Evolutionary conservation across 371 early-diverging fungal genomes (phyloP).

Genomic region (Mucor plumbeus): DNA sequence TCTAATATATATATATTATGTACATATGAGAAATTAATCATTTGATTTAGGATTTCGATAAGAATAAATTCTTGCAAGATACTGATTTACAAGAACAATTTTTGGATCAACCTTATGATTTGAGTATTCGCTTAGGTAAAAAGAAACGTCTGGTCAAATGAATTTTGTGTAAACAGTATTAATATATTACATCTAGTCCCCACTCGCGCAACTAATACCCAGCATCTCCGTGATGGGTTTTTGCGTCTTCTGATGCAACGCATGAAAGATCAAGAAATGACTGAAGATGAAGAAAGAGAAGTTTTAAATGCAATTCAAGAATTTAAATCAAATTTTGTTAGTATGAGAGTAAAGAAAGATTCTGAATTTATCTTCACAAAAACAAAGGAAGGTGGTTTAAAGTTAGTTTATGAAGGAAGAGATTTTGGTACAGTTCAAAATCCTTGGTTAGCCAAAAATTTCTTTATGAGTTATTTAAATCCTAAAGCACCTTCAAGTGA

Average conservation of each 20-base stretch:
- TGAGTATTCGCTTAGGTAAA: constrained; percentile 53
- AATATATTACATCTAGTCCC: constrained; percentile 41
- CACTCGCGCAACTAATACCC: constrained; percentile 65
- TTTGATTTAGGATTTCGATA: constrained; percentile 22
- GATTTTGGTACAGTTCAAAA: constrained; percentile 58
- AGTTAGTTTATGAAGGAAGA: constrained; percentile 63
- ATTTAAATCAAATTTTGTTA: constrained; percentile 68
- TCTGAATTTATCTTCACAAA: constrained; percentile 69
- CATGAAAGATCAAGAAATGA: constrained; percentile 46
- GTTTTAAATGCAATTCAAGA: constrained; percentile 61
- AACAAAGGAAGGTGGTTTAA: constrained; percentile 58
- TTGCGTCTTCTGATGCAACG: constrained; percentile 59
- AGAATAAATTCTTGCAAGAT: constrained; percentile 7
- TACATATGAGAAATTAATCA: not conserved
- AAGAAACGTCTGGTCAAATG: not conserved
- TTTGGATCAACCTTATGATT: constrained; percentile 49
- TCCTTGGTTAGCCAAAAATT: constrained; percentile 65
- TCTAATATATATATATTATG: no score
- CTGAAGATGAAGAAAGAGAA: constrained; percentile 52
- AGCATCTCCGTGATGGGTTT: constrained; percentile 78
- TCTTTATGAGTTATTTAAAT: constrained; percentile 69
- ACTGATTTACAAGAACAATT: constrained; percentile 30
- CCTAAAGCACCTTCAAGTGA: constrained; percentile 63
- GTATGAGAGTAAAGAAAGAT: constrained; percentile 62
- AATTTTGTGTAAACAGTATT: not conserved